These are phyloP conservation scores for Entomortierella beljakovae DNA, from an alignment of 192 early-diverging fungal species.

Conservation along the genomic window DNA sequence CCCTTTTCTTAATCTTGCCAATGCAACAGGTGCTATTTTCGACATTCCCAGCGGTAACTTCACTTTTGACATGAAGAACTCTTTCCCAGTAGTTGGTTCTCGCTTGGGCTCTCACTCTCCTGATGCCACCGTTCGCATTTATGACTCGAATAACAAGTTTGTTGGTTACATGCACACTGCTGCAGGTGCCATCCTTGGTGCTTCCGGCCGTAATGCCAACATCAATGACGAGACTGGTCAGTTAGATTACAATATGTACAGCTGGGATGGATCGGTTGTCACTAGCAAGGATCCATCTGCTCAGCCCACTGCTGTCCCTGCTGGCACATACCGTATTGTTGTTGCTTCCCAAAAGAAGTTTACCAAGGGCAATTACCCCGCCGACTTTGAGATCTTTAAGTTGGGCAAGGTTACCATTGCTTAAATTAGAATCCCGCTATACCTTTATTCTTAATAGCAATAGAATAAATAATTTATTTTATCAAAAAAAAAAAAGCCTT, in stretches of 20 bases:
- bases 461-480: no score
- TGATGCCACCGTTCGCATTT: no score
- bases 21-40: no score
- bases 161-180: background rate
- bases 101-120: no score
- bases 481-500: no score
- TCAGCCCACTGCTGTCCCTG: background rate
- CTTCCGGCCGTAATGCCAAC: background rate
- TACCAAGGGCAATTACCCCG: conserved; percentile 34
- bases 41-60: no score
- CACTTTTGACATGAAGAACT: no score
- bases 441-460: background rate
- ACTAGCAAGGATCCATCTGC: background rate
- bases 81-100: no score
- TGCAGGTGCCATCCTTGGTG: background rate
- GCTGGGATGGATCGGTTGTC: conserved; percentile 33
- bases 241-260: background rate
- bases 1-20: no score
- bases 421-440: background rate
- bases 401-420: conserved; percentile 23
- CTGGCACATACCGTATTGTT: conserved; percentile 24
- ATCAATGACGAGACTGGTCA: conserved; percentile 2
- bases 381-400: conserved; percentile 34
- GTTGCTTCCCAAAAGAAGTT: conserved; percentile 34
- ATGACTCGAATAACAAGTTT: conserved; percentile 7